Percentiles rank a stretch among this genome's conserved stretches.
Evolutionary conservation across 2,329 filamentous ascomycete species (phyloP).

Genomic region (Thermoascus crustaceus): DNA sequence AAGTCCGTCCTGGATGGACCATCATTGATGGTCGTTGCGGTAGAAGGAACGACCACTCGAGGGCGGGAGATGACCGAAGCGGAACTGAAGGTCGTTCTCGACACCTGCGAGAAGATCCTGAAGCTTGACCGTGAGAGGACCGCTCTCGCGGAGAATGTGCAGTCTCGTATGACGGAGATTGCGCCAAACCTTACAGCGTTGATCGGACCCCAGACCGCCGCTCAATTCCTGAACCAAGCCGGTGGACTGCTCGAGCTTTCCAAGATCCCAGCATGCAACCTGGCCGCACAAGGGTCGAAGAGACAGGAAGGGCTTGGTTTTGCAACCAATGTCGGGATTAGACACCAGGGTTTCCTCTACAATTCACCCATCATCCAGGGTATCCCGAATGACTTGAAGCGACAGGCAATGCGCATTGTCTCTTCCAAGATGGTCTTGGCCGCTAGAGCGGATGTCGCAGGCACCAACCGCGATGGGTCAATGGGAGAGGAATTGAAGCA

Average conservation of each 20-base stretch:
- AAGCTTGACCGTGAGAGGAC: constrained; percentile 79
- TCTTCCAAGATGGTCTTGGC: constrained; percentile 91
- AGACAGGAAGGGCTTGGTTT: constrained; percentile 73
- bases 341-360: constrained; percentile 89
- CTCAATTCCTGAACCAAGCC: constrained; percentile 90
- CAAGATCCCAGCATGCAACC: constrained; percentile 88
- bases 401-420: constrained; percentile 90
- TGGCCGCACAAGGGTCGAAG: constrained; percentile 83
- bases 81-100: constrained; percentile 65
- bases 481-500: constrained; percentile 74
- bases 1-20: constrained; percentile 79
- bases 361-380: constrained; percentile 81
- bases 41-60: constrained; percentile 85
- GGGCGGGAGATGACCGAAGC: constrained; percentile 67
- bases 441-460: constrained; percentile 79
- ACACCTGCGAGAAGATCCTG: constrained; percentile 82
- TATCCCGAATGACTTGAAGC: constrained; percentile 78
- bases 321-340: constrained; percentile 83
- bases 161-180: constrained; percentile 93
- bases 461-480: constrained; percentile 71
- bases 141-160: constrained; percentile 83
- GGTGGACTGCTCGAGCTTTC: constrained; percentile 82
- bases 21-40: constrained; percentile 87
- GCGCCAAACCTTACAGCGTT: constrained; percentile 87
- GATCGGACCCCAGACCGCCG: constrained; percentile 85